phyloP scores from a whole-genome alignment of 495 filamentous ascomycete genomes.

The Daldinia bambusicola region DNA sequence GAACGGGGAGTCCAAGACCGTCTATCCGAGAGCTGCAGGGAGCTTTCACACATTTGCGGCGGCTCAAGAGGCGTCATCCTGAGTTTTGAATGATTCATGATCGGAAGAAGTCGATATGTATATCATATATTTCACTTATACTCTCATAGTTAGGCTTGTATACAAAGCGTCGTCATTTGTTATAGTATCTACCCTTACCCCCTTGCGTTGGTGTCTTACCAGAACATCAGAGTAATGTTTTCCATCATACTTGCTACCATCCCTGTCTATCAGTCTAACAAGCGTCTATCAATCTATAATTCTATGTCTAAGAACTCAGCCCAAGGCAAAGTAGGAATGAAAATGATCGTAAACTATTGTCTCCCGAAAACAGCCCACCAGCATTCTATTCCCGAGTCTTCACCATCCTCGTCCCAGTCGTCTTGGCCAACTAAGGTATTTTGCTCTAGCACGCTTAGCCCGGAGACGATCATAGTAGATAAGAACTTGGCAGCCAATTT shows the following conservation, averaged over 20 bases:
- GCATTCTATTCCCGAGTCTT: conserved; percentile 50
- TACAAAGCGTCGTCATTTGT: background rate
- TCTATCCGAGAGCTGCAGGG: conserved; percentile 32
- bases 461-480: conserved; percentile 38
- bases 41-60: conserved; percentile 30
- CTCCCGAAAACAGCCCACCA: conserved; percentile 60
- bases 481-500: conserved; percentile 46
- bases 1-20: conserved; percentile 21
- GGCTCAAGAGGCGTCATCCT: conserved; percentile 31
- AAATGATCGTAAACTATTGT: conserved; percentile 6
- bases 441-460: conserved; percentile 50
- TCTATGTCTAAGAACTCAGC: background rate
- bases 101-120: background rate
- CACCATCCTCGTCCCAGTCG: conserved; percentile 58
- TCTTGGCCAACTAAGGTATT: conserved; percentile 54
- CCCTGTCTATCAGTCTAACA: background rate
- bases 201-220: background rate
- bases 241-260: background rate
- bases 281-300: background rate
- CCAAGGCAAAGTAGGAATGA: background rate
- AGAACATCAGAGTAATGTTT: background rate
- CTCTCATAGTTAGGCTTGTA: background rate
- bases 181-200: background rate
- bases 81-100: background rate
- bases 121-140: background rate